Evolutionary conservation across 1,284 basidiomycete genomes (phyloP).

Genomic region (Porodaedalea pini): DNA sequence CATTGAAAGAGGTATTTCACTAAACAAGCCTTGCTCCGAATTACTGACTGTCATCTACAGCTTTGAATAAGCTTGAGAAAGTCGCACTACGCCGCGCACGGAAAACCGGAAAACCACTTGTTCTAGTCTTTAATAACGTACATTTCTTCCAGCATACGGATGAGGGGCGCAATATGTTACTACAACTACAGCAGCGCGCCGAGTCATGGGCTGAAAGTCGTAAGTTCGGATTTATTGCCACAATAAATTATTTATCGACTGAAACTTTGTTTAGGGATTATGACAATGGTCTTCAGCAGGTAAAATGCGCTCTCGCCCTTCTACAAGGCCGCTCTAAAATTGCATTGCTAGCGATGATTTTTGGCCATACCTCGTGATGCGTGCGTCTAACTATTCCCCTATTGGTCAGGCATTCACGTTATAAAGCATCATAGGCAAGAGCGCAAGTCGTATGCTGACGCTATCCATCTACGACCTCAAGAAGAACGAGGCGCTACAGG

Average conservation of each 20-base stretch:
- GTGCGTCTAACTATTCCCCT: slow-evolving; percentile 36
- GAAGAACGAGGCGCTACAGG: slow-evolving; percentile 56
- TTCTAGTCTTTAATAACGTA: slow-evolving; percentile 68
- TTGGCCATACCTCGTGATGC: slow-evolving; percentile 70
- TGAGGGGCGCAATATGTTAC: slow-evolving; percentile 43
- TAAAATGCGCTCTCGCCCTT: slow-evolving; percentile 34
- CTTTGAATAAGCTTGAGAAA: slow-evolving; percentile 82
- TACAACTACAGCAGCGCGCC: slow-evolving; percentile 51
- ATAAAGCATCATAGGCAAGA: slow-evolving; percentile 51
- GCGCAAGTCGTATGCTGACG: slow-evolving; percentile 72
- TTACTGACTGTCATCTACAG: slow-evolving; percentile 30
- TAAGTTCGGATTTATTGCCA: slow-evolving; percentile 33
- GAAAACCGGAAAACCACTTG: slow-evolving; percentile 60
- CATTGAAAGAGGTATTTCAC: slow-evolving; percentile 67
- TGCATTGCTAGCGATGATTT: slow-evolving; percentile 60
- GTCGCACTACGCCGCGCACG: slow-evolving; percentile 67
- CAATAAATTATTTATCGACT: slow-evolving; percentile 13
- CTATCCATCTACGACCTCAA: slow-evolving; percentile 73
- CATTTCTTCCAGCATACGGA: slow-evolving; percentile 46
- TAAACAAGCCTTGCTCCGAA: neutral
- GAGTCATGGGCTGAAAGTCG: slow-evolving; percentile 70
- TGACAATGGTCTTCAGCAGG: slow-evolving; percentile 78
- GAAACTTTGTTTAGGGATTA: slow-evolving; percentile 47
- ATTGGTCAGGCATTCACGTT: neutral
- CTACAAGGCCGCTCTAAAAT: slow-evolving; percentile 14